Conservation (phyloP, 1,284 basidiomycete species). For the Sporisorium reilianum region DNA sequence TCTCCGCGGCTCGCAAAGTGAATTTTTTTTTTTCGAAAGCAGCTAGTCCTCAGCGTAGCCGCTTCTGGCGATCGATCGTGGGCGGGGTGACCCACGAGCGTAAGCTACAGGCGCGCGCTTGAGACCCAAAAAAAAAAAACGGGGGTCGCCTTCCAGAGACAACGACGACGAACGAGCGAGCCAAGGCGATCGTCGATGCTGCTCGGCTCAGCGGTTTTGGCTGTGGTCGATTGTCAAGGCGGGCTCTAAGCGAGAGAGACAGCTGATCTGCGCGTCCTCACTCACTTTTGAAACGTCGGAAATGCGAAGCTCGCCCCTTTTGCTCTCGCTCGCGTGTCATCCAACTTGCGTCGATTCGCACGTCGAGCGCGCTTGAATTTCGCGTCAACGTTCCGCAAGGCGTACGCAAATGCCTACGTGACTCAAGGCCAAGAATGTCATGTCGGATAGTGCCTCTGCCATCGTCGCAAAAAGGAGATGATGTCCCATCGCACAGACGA, state of each 20-base stretch:
- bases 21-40: no score
- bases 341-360: constrained; percentile 16
- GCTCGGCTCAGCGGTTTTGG: constrained; percentile 9
- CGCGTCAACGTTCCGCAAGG: background rate
- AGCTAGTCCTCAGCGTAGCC: no score
- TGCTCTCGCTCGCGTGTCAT: background rate
- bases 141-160: background rate
- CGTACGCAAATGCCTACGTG: constrained; percentile 29
- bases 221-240: background rate
- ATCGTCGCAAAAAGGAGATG: background rate
- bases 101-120: no score
- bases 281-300: constrained; percentile 27
- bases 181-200: constrained; percentile 27
- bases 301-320: constrained; percentile 28
- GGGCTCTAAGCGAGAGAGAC: constrained; percentile 20
- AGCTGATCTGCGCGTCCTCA: constrained; percentile 28
- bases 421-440: constrained; percentile 11
- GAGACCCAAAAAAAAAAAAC: no score
- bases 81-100: no score
- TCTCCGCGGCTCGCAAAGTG: no score
- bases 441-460: constrained; percentile 22
- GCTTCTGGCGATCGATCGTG: no score
- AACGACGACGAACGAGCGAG: no score
- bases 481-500: background rate
- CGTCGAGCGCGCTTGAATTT: no score